A percentile compares a stretch with the other conserved stretches of the same genome.
These are phyloP conservation scores for Pleomassaria siparia DNA, from an alignment of 2,329 filamentous ascomycete genomes.

Conservation along the genomic window DNA sequence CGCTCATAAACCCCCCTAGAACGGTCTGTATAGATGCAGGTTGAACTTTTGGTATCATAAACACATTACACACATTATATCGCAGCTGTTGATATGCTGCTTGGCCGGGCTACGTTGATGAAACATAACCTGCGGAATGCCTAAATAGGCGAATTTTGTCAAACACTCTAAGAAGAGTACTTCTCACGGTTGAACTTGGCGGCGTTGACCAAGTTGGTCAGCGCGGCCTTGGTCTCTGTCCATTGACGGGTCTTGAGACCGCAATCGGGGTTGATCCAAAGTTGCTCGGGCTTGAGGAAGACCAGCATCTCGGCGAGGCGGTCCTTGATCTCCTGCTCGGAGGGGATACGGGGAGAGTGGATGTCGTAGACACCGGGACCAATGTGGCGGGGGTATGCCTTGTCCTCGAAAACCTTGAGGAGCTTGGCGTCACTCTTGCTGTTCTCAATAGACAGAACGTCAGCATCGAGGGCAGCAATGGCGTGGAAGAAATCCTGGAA, in stretches of 20 bases:
- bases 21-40: constrained; percentile 40
- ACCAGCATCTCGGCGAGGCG: constrained; percentile 97
- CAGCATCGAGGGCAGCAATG: constrained; percentile 95
- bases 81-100: constrained; percentile 43
- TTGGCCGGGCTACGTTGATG: constrained; percentile 34
- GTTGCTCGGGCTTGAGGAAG: constrained; percentile 93
- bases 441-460: constrained; percentile 99
- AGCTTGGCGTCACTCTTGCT: constrained; percentile 99
- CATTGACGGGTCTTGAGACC: constrained; percentile 99
- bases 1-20: constrained; percentile 32
- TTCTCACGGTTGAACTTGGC: constrained; percentile 96
- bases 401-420: constrained; percentile 96
- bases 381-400: constrained; percentile 96
- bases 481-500: constrained; percentile 99
- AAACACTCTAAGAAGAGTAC: constrained; percentile 71
- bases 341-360: constrained; percentile 96
- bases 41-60: constrained; percentile 48
- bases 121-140: constrained; percentile 23
- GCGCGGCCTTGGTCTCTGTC: constrained; percentile 96
- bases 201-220: constrained; percentile 96
- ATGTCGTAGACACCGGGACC: constrained; percentile 99
- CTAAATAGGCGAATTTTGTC: constrained; percentile 25
- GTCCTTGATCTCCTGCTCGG: constrained; percentile 97
- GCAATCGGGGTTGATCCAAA: constrained; percentile 99
- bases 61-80: constrained; percentile 44